A percentile compares a stretch with the other conserved stretches of the same genome.
phyloP scores from a whole-genome alignment of 106 monocot genomes.

The Cymbidium sinense region DNA sequence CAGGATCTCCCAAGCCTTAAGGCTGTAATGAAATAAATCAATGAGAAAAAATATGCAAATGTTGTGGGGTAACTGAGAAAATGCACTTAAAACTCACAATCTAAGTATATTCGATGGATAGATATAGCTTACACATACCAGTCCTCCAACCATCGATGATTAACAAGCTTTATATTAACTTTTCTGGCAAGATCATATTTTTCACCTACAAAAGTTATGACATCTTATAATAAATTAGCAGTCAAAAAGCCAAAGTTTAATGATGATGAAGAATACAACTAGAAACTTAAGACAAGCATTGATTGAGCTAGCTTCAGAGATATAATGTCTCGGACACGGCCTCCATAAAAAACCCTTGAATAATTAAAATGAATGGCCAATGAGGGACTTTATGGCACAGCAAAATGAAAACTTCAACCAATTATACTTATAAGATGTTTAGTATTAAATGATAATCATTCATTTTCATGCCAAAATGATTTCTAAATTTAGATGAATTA shows the following conservation, averaged over 20 bases:
- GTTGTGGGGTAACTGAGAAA: background rate
- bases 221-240: background rate
- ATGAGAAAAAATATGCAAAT: conserved; percentile 3
- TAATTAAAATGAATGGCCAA: background rate
- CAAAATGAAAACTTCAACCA: background rate
- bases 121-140: conserved; percentile 37
- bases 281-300: background rate
- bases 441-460: no score
- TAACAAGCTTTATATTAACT: conserved; percentile 94
- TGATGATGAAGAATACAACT: background rate
- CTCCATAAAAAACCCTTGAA: background rate
- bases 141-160: conserved; percentile 91
- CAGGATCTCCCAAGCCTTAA: conserved; percentile 77
- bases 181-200: conserved; percentile 91
- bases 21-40: conserved; percentile 40
- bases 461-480: no score
- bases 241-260: background rate
- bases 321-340: no score
- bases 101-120: background rate
- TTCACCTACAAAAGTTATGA: conserved; percentile 49
- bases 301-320: background rate
- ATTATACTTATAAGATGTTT: no score
- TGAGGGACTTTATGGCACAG: background rate
- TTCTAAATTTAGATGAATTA: no score
- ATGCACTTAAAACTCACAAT: background rate